These are phyloP conservation scores for Exsudoporus frostii DNA, from an alignment of 768 basidiomycete genomes.

Conservation along the genomic window DNA sequence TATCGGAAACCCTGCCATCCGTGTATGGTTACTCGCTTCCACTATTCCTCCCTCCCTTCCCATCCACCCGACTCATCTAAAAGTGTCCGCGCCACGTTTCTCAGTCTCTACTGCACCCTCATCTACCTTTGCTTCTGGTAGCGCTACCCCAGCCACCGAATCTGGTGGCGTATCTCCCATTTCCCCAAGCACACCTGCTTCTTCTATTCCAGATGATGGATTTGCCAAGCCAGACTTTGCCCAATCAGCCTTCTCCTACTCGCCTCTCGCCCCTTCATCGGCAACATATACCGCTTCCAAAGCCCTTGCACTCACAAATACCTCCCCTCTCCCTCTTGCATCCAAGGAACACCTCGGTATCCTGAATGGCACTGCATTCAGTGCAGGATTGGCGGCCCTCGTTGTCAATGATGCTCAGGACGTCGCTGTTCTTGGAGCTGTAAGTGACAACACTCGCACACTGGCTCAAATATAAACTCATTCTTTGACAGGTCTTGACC, in stretches of 20 bases:
- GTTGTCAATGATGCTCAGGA: conserved; percentile 72
- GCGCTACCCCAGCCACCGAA: conserved; percentile 16
- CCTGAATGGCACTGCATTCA: conserved; percentile 84
- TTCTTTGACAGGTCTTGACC: conserved; percentile 55
- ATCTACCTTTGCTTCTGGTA: conserved; percentile 13
- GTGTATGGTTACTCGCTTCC: conserved; percentile 53
- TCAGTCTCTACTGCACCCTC: neutral
- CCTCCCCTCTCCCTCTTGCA: conserved; percentile 62
- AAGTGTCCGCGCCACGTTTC: conserved; percentile 12
- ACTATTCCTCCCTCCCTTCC: conserved; percentile 1
- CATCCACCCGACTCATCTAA: conserved; percentile 10
- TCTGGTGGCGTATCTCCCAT: conserved; percentile 44
- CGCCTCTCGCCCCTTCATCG: neutral
- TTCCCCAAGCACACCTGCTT: conserved; percentile 38
- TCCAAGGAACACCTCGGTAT: conserved; percentile 81
- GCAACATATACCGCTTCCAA: conserved; percentile 30
- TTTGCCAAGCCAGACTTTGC: conserved; percentile 5
- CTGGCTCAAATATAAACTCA: neutral
- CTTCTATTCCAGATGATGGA: conserved; percentile 25
- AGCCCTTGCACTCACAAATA: conserved; percentile 57
- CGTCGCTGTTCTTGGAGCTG: conserved; percentile 52
- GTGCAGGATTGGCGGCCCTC: conserved; percentile 72
- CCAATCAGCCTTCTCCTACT: neutral
- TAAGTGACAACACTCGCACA: conserved; percentile 5
- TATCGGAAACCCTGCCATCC: conserved; percentile 76